phyloP scores from a whole-genome alignment of 192 early-diverging fungal genomes.

The Coemansia brasiliensis region DNA sequence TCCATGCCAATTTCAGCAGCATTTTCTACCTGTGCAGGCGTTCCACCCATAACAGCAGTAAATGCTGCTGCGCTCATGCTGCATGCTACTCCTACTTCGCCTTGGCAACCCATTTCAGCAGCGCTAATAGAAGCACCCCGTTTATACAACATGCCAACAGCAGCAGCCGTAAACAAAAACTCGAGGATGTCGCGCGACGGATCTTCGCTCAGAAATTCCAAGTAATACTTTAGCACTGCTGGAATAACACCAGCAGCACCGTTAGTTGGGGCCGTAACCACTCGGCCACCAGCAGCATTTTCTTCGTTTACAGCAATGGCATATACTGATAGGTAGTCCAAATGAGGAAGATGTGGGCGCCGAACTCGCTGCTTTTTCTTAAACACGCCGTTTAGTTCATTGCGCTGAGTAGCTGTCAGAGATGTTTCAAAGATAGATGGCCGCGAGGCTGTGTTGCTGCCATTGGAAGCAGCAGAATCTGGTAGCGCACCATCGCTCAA shows the following conservation, averaged over 20 bases:
- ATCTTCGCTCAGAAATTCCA: constrained; percentile 90
- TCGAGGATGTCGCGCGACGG: constrained; percentile 85
- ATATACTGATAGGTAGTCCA: constrained; percentile 90
- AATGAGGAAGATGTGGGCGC: constrained; percentile 66
- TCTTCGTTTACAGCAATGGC: constrained; percentile 97
- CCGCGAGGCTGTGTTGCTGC: neutral
- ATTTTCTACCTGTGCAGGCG: constrained; percentile 86
- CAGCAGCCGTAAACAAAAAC: constrained; percentile 88
- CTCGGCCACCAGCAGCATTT: constrained; percentile 78
- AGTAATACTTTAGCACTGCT: constrained; percentile 91
- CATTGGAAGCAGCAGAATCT: neutral
- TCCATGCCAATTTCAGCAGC: constrained; percentile 98
- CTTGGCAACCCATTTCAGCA: constrained; percentile 97
- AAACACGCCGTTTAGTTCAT: constrained; percentile 40
- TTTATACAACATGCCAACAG: constrained; percentile 97
- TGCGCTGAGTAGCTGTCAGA: constrained; percentile 46
- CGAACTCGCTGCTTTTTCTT: constrained; percentile 39
- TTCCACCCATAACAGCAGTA: constrained; percentile 94
- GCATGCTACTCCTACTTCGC: constrained; percentile 97
- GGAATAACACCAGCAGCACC: constrained; percentile 94
- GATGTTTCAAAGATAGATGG: constrained; percentile 27
- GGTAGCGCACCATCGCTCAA: constrained; percentile 15
- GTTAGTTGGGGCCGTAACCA: constrained; percentile 95
- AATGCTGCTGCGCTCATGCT: constrained; percentile 95
- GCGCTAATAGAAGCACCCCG: constrained; percentile 90